phyloP scores from a whole-genome alignment of 306 rosid genomes.

The Fragaria nilgerrensis region DNA sequence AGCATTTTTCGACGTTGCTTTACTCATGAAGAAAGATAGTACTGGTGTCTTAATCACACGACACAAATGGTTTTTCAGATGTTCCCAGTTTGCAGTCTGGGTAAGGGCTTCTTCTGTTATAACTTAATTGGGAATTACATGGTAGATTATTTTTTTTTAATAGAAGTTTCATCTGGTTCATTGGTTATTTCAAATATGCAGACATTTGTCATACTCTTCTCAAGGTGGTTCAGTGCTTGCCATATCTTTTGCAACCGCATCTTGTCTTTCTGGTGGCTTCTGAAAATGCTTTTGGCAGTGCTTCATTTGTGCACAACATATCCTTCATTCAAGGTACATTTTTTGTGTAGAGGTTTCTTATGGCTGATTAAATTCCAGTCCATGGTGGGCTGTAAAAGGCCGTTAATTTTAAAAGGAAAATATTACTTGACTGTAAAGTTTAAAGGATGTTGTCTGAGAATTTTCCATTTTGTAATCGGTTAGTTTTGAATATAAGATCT shows the following conservation, averaged over 20 bases:
- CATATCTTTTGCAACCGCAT: conserved; percentile 39
- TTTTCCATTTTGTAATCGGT: neutral
- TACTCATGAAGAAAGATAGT: conserved; percentile 49
- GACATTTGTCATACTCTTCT: conserved; percentile 54
- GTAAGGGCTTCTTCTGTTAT: conserved; percentile 40
- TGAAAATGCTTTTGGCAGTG: conserved; percentile 49
- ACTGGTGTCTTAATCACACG: conserved; percentile 38
- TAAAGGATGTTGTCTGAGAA: neutral
- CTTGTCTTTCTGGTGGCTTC: conserved; percentile 82
- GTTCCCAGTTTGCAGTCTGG: conserved; percentile 78
- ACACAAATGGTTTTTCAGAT: conserved; percentile 64
- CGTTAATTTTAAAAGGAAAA: neutral
- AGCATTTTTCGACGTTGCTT: conserved; percentile 52
- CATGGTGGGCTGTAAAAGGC: neutral
- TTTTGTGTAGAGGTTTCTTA: conserved; percentile 16
- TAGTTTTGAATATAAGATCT: neutral
- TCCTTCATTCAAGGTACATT: conserved; percentile 52
- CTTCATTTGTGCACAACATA: conserved; percentile 45
- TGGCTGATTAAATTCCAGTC: conserved; percentile 4
- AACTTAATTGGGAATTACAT: conserved; percentile 5
- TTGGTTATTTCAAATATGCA: conserved; percentile 33
- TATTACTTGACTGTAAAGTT: neutral
- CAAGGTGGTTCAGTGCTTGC: conserved; percentile 43
- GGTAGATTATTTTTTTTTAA: conserved; percentile 1
- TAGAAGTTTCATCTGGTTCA: conserved; percentile 18